Conservation (phyloP, 2,329 filamentous ascomycete genomes). For the Nemania serpens region DNA sequence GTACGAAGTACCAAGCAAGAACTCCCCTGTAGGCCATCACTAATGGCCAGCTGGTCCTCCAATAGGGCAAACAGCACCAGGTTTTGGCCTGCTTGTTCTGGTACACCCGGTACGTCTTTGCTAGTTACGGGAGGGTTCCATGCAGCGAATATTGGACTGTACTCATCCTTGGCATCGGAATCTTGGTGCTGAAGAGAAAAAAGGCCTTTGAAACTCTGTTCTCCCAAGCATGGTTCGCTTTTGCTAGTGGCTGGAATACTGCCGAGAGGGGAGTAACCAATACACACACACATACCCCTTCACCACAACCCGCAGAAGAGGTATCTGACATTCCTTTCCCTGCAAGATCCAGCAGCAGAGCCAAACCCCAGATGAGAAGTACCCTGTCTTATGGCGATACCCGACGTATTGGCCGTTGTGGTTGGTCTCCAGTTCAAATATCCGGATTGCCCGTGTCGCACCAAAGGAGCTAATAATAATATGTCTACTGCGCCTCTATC, state of each 20-base stretch:
- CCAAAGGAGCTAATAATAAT: conserved; percentile 17
- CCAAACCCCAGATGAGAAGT: conserved; percentile 12
- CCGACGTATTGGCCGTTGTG: conserved; percentile 12
- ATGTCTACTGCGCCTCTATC: conserved; percentile 18
- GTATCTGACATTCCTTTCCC: conserved; percentile 19
- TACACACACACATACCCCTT: conserved; percentile 10
- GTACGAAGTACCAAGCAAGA: too few species aligned
- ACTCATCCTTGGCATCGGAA: conserved; percentile 30
- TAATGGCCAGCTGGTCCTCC: conserved; percentile 20
- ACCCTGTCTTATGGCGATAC: neutral
- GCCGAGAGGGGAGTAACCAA: conserved; percentile 11
- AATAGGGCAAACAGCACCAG: conserved; percentile 21
- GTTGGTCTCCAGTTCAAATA: conserved; percentile 22
- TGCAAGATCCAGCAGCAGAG: conserved; percentile 22
- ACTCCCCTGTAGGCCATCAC: conserved; percentile 17
- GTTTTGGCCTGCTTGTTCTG: conserved; percentile 21
- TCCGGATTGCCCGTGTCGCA: conserved; percentile 27
- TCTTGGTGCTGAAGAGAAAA: conserved; percentile 21
- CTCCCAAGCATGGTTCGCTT: conserved; percentile 21
- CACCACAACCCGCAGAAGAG: neutral
- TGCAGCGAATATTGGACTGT: conserved; percentile 31
- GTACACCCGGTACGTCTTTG: conserved; percentile 17
- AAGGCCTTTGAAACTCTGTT: conserved; percentile 16
- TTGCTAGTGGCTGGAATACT: conserved; percentile 27
- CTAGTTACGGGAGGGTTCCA: conserved; percentile 24